Evolutionary conservation across 2,329 filamentous ascomycete species (phyloP).

Genomic region (Penicillium brasilianum): DNA sequence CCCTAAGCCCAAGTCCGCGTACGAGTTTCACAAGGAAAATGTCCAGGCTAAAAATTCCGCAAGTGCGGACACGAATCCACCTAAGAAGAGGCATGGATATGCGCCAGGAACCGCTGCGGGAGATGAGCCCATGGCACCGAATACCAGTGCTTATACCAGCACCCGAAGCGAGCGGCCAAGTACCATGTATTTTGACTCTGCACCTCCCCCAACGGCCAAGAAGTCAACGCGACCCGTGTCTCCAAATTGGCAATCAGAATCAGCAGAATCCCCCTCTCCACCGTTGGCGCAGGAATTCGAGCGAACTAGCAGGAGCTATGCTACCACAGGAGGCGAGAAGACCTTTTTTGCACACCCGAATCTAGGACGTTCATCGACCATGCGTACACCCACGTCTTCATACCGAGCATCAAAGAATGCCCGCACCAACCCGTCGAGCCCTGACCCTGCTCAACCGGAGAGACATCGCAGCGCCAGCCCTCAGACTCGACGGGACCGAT

Average conservation of each 20-base stretch:
- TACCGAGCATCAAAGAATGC: slow-evolving; percentile 37
- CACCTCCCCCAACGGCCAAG: slow-evolving; percentile 48
- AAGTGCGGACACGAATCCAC: slow-evolving; percentile 46
- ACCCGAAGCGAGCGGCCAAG: slow-evolving; percentile 42
- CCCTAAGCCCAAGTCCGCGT: slow-evolving; percentile 45
- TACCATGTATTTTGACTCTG: slow-evolving; percentile 44
- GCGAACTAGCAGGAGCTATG: slow-evolving; percentile 61
- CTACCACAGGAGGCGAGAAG: slow-evolving; percentile 59
- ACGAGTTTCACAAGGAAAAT: slow-evolving; percentile 44
- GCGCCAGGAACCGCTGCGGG: slow-evolving; percentile 63
- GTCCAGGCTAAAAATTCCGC: slow-evolving; percentile 41
- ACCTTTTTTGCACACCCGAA: slow-evolving; percentile 60
- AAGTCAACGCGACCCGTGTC: slow-evolving; percentile 45
- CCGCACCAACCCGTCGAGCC: slow-evolving; percentile 44
- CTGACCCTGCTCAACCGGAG: slow-evolving; percentile 35
- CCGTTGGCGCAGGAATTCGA: slow-evolving; percentile 48
- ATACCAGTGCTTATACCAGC: slow-evolving; percentile 57
- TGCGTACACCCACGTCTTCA: slow-evolving; percentile 55
- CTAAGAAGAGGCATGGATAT: slow-evolving; percentile 62
- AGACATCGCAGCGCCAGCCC: slow-evolving; percentile 54
- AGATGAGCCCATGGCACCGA: slow-evolving; percentile 62
- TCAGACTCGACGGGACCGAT: slow-evolving; percentile 39
- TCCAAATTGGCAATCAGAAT: slow-evolving; percentile 19
- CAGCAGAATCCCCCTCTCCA: slow-evolving; percentile 41
- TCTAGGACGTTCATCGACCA: slow-evolving; percentile 59